phyloP scores from a whole-genome alignment of 2,329 filamentous ascomycete genomes.

The Venturia pyrina region DNA sequence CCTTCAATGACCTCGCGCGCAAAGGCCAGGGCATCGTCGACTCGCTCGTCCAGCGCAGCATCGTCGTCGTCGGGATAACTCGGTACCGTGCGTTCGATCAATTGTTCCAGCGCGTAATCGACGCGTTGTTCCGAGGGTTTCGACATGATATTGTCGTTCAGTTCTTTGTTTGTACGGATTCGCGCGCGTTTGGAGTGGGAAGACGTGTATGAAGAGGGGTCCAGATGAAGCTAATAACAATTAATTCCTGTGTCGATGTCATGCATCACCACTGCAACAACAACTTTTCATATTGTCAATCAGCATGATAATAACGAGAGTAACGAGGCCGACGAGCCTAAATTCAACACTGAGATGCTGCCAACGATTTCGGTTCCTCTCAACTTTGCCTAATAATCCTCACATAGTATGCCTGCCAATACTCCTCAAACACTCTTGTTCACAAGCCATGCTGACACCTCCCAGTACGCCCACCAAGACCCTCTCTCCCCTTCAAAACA shows the following conservation, averaged over 20 bases:
- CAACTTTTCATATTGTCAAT: not conserved
- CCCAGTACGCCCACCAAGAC: constrained; percentile 41
- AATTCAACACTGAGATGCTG: not conserved
- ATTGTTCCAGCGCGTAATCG: constrained; percentile 56
- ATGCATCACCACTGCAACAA: not conserved
- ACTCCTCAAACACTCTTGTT: not conserved
- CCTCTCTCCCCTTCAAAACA: constrained; percentile 29
- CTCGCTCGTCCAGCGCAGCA: constrained; percentile 56
- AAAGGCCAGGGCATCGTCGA: constrained; percentile 49
- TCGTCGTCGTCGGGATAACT: constrained; percentile 56
- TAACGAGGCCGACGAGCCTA: not conserved
- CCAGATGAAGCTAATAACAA: not conserved
- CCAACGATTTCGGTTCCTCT: constrained; percentile 16
- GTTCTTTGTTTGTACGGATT: not conserved
- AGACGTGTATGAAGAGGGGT: constrained; percentile 2
- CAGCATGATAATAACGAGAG: not conserved
- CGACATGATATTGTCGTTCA: not conserved
- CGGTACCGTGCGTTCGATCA: constrained; percentile 66
- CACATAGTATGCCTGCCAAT: constrained; percentile 25
- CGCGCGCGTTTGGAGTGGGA: not conserved
- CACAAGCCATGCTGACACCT: constrained; percentile 2
- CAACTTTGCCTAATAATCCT: constrained; percentile 35
- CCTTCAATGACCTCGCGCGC: constrained; percentile 34
- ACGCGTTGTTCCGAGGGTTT: constrained; percentile 10
- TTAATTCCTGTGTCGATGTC: not conserved